phyloP scores from a whole-genome alignment of 169 alveolate species.

The Sarcocystis neurona region DNA sequence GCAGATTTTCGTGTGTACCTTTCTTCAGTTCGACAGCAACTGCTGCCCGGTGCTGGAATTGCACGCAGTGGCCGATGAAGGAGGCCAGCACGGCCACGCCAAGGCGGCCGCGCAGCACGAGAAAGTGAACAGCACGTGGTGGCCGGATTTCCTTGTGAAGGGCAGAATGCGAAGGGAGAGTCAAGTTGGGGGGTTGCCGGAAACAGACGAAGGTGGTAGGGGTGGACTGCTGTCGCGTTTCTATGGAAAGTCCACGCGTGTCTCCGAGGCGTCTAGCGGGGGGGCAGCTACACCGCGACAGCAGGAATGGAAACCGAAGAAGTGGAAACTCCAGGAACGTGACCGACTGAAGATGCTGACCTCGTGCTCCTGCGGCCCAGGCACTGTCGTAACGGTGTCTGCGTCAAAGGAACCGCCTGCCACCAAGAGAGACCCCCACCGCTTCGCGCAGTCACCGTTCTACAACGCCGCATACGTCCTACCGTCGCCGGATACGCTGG shows the following conservation, averaged over 20 bases:
- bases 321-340: neutral
- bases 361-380: neutral
- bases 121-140: neutral
- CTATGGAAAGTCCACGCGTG: too few relatives aligned
- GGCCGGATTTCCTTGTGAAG: neutral
- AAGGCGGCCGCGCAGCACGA: neutral
- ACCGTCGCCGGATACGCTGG: neutral
- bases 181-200: neutral
- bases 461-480: neutral
- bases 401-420: neutral
- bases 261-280: neutral
- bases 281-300: neutral
- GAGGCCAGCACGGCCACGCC: neutral
- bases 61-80: neutral
- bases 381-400: neutral
- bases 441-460: neutral
- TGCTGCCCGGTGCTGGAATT: too few relatives aligned
- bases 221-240: too few relatives aligned
- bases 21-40: too few relatives aligned
- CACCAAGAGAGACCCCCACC: too few relatives aligned
- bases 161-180: neutral
- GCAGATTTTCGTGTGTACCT: too few relatives aligned
- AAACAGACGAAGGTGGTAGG: neutral
- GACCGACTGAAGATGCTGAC: slow-evolving; percentile 11
- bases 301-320: too few relatives aligned